phyloP scores from a whole-genome alignment of 2,329 filamentous ascomycete genomes.

The Tricladium varicosporioides region DNA sequence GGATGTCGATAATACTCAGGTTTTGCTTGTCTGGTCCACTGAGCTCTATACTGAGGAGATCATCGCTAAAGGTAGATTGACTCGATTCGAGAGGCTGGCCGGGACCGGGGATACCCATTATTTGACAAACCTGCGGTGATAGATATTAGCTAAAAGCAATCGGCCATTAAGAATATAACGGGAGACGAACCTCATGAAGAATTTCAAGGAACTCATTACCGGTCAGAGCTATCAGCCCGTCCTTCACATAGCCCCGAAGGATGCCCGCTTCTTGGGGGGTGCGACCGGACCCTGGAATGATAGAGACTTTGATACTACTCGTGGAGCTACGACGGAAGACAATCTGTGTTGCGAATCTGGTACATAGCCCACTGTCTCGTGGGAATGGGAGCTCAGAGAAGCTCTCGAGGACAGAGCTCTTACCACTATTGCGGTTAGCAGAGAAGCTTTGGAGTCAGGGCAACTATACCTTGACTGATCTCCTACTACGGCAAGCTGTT shows the following conservation, averaged over 20 bases:
- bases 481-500: neutral
- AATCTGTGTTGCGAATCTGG: slow-evolving; percentile 44
- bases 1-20: too few species aligned
- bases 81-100: too few species aligned
- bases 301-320: slow-evolving; percentile 6
- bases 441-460: neutral
- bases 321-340: slow-evolving; percentile 30
- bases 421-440: neutral
- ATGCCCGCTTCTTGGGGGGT: too few species aligned
- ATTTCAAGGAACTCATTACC: neutral
- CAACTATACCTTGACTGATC: neutral
- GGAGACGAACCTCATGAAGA: neutral
- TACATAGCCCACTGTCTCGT: slow-evolving; percentile 38
- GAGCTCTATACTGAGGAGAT: too few species aligned
- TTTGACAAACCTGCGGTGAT: neutral
- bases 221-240: neutral
- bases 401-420: slow-evolving; percentile 4
- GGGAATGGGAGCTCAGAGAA: slow-evolving; percentile 39
- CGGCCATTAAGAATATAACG: neutral
- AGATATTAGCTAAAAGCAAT: neutral
- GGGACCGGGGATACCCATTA: too few species aligned
- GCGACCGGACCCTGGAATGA: slow-evolving; percentile 6
- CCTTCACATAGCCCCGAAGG: neutral
- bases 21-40: too few species aligned
- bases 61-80: too few species aligned